These are phyloP conservation scores for Collybia sordida DNA, from an alignment of 768 basidiomycete genomes.

Conservation along the genomic window DNA sequence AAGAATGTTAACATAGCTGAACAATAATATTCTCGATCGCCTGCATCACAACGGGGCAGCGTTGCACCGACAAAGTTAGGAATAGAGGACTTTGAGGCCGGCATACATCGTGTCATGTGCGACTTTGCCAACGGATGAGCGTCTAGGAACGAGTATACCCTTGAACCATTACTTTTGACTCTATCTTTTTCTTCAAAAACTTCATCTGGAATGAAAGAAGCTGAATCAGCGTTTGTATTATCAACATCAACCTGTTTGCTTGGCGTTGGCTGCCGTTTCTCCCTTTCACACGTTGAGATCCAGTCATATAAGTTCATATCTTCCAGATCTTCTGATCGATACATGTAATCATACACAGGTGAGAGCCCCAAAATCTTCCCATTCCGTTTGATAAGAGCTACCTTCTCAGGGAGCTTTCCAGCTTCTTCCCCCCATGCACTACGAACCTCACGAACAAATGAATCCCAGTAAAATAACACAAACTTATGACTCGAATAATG, in stretches of 20 bases:
- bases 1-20: constrained; percentile 31
- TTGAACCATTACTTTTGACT: no score
- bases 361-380: constrained; percentile 15
- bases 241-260: no score
- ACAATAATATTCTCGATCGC: constrained; percentile 31
- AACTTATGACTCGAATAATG: constrained; percentile 37
- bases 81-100: constrained; percentile 3
- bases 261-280: no score
- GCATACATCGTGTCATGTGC: constrained; percentile 7
- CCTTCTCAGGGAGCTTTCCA: background rate
- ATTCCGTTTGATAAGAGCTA: constrained; percentile 1
- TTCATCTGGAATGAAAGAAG: no score
- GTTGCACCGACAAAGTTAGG: constrained; percentile 28
- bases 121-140: constrained; percentile 16
- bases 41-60: constrained; percentile 27
- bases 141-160: constrained; percentile 9
- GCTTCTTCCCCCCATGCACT: constrained; percentile 8
- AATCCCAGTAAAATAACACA: constrained; percentile 29
- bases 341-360: constrained; percentile 25
- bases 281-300: constrained; percentile 14
- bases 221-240: no score
- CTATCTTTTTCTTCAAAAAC: no score
- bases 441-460: constrained; percentile 23
- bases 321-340: constrained; percentile 18
- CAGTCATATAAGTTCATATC: constrained; percentile 27